Evolutionary conservation across 1,139 yeast genomes (phyloP).

Genomic region (Pneumocystis oryctolagi): DNA sequence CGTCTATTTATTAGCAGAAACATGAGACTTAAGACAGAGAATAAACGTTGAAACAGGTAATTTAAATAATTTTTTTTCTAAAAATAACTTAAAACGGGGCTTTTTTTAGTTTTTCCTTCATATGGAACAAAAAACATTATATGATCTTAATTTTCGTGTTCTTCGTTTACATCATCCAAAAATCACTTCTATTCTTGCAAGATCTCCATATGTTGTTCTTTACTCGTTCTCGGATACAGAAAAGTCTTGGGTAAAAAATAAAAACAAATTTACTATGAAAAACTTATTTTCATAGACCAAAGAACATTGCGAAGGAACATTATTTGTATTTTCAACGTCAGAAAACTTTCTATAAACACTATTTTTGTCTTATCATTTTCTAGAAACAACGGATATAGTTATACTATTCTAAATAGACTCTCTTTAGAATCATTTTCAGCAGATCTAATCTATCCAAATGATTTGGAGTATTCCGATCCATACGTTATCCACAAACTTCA

Average conservation of each 20-base stretch:
- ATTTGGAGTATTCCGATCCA: not conserved
- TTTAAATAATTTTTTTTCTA: too few species aligned
- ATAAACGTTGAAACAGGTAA: not conserved
- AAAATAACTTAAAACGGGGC: not conserved
- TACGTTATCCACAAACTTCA: not conserved
- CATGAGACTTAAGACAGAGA: not conserved
- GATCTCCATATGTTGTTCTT: not conserved
- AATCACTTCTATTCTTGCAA: not conserved
- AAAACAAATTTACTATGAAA: not conserved
- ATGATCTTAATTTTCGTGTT: not conserved
- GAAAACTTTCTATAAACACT: not conserved
- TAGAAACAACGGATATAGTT: not conserved
- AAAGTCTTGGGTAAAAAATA: not conserved
- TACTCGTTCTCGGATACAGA: not conserved
- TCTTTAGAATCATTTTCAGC: not conserved
- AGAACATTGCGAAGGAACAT: not conserved
- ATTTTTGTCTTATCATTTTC: not conserved
- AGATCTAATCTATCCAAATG: not conserved
- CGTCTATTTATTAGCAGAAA: too few species aligned
- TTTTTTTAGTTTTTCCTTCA: not conserved
- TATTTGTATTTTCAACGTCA: not conserved
- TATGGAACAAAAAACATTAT: not conserved
- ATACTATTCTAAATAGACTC: not conserved
- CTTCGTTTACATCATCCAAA: not conserved
- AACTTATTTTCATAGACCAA: not conserved